Percentiles rank a stretch among this genome's conserved stretches.
phyloP scores from a whole-genome alignment of 2,329 filamentous ascomycete species.

The Cadophora gregata region DNA sequence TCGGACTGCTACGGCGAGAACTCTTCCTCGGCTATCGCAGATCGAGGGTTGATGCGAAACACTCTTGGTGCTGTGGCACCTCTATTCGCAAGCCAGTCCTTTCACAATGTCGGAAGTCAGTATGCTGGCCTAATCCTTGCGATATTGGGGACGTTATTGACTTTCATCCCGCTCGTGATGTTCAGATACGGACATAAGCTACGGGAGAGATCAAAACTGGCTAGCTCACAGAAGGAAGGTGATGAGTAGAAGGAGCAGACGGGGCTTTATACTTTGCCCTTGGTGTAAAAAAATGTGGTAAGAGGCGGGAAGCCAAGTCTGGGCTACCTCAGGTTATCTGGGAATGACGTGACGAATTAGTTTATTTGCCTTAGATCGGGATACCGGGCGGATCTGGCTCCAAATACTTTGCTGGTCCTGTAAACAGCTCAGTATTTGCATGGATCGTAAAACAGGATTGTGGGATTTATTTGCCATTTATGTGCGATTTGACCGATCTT shows the following conservation, averaged over 20 bases:
- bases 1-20: constrained; percentile 86
- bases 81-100: constrained; percentile 76
- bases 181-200: constrained; percentile 62
- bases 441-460: too few species aligned
- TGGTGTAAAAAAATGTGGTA: constrained; percentile 16
- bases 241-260: constrained; percentile 36
- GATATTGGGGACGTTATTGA: constrained; percentile 57
- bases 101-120: constrained; percentile 70
- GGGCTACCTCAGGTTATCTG: too few species aligned
- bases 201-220: constrained; percentile 44
- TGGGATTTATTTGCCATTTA: neutral
- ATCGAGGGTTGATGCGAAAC: constrained; percentile 84
- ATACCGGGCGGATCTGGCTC: too few species aligned
- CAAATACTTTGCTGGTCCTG: too few species aligned
- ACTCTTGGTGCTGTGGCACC: constrained; percentile 81
- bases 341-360: too few species aligned
- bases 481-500: too few species aligned
- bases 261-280: constrained; percentile 31
- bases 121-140: constrained; percentile 77
- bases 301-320: too few species aligned
- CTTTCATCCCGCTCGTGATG: constrained; percentile 77
- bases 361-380: too few species aligned
- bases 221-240: constrained; percentile 31
- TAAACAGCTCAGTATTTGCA: too few species aligned
- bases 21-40: constrained; percentile 82